Conservation (phyloP, 225 moss, liverwort and hornwort species). For the Sphagnum tenellum region DNA sequence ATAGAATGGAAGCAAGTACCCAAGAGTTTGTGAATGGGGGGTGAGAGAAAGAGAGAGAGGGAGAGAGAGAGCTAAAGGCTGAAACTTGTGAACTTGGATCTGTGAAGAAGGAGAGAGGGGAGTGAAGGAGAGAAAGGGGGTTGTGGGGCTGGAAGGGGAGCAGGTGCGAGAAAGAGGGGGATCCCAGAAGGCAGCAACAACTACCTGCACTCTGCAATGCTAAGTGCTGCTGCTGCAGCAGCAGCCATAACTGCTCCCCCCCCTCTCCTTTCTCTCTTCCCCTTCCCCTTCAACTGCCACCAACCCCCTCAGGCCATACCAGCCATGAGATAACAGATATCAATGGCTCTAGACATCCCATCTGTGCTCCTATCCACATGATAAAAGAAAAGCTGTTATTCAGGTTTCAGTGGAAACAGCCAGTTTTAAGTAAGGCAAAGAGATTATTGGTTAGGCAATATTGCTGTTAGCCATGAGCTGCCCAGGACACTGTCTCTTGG, state of each 20-base stretch:
- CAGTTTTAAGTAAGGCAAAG: no score
- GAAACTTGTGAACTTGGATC: neutral
- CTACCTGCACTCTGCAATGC: neutral
- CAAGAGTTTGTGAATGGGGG: neutral
- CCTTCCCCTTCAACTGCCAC: neutral
- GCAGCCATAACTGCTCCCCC: neutral
- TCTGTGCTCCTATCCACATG: no score
- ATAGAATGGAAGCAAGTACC: neutral
- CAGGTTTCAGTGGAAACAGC: no score
- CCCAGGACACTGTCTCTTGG: no score
- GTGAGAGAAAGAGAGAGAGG: neutral
- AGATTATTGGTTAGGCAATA: no score
- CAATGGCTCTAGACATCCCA: no score
- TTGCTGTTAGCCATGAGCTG: no score
- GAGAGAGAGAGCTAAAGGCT: neutral
- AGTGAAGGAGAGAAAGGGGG: neutral
- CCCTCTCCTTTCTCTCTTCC: neutral
- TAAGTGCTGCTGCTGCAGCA: no score
- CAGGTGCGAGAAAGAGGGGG: conserved; percentile 2
- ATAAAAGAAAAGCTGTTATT: no score
- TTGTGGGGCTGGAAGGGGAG: neutral
- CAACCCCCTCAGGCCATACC: no score
- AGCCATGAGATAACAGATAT: no score
- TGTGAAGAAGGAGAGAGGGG: neutral
- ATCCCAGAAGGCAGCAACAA: neutral